Percentiles rank a stretch among this genome's conserved stretches.
Evolutionary conservation across 352 stramenopile genomes (phyloP).

Genomic region (Pythium diclinum): DNA sequence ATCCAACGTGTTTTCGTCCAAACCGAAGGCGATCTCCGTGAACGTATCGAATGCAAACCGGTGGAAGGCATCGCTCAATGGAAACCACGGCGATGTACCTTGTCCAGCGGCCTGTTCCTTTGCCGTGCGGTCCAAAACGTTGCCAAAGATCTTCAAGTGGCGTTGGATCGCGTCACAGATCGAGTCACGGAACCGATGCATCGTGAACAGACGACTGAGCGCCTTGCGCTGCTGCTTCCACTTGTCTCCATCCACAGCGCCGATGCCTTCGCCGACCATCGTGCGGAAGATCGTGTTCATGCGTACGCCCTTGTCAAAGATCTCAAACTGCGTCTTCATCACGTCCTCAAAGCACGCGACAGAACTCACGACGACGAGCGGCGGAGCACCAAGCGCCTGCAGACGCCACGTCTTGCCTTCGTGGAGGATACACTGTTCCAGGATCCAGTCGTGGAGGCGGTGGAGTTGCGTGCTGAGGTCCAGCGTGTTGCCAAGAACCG

Average conservation of each 20-base stretch:
- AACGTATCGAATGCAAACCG: constrained; percentile 67
- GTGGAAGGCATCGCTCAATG: constrained; percentile 30
- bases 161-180: constrained; percentile 41
- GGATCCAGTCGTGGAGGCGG: constrained; percentile 50
- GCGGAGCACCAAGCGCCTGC: constrained; percentile 31
- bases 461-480: constrained; percentile 42
- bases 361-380: constrained; percentile 37
- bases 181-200: constrained; percentile 38
- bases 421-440: constrained; percentile 35
- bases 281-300: constrained; percentile 32
- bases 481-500: constrained; percentile 48
- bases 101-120: background rate
- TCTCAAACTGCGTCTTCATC: constrained; percentile 53
- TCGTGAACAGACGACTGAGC: constrained; percentile 85
- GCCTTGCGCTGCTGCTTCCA: constrained; percentile 73
- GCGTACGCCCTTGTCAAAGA: constrained; percentile 57
- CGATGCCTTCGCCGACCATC: constrained; percentile 76
- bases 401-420: constrained; percentile 41
- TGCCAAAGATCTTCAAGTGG: constrained; percentile 31
- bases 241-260: constrained; percentile 49
- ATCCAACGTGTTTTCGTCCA: constrained; percentile 37
- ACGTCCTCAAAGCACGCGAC: constrained; percentile 43
- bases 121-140: constrained; percentile 3
- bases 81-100: background rate
- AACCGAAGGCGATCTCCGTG: constrained; percentile 65